Evolutionary conservation across 2,329 filamentous ascomycete species (phyloP).

Genomic region (Cercospora sp.): DNA sequence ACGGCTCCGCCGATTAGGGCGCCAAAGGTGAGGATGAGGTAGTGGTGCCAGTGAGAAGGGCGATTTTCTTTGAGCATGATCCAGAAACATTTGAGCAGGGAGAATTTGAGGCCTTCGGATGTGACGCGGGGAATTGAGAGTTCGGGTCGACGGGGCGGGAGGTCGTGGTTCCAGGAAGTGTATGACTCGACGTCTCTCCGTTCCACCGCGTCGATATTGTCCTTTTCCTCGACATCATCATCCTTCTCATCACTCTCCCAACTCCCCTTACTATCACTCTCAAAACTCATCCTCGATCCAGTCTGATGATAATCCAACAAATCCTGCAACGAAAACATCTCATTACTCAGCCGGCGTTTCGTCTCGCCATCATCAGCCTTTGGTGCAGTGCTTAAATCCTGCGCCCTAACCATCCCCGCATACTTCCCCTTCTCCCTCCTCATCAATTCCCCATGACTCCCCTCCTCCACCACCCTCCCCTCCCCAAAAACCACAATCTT

Average conservation of each 20-base stretch:
- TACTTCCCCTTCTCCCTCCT: neutral
- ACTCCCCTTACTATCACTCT: neutral
- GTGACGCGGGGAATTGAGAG: neutral
- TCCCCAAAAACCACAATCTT: constrained; percentile 48
- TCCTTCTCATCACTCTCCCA: neutral
- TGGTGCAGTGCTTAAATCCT: neutral
- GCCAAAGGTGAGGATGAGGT: neutral
- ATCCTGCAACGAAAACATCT: neutral
- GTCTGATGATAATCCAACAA: neutral
- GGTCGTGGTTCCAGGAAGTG: neutral
- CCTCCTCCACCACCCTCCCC: constrained; percentile 47
- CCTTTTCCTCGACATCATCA: neutral
- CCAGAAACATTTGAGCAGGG: neutral
- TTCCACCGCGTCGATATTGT: neutral
- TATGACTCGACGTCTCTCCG: neutral
- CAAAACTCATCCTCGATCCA: neutral
- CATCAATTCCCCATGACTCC: constrained; percentile 36
- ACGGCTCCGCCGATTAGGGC: constrained; percentile 42
- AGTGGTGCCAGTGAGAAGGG: neutral
- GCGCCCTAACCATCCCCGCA: constrained; percentile 8
- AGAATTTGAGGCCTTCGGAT: neutral
- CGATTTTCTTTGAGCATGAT: neutral
- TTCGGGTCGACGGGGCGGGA: neutral
- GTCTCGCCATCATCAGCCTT: constrained; percentile 11
- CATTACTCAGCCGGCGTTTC: constrained; percentile 3